Evolutionary conservation across 2,329 filamentous ascomycete species (phyloP), one percentile per base, ranked within the genome.

Genomic region (Botrytis medusae): DNA sequence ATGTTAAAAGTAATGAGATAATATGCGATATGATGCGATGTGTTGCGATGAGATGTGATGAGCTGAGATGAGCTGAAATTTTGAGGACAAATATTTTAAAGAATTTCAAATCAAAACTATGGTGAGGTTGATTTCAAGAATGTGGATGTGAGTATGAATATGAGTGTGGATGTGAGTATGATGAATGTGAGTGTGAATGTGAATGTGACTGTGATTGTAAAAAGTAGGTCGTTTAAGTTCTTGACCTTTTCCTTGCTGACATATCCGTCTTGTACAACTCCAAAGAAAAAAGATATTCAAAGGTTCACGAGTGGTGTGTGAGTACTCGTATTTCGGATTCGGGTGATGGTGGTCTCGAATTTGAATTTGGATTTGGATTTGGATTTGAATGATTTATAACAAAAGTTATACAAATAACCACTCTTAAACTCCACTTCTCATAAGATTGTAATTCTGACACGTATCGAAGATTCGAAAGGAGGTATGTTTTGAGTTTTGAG

Each of bases 381-480:
- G 37, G 25, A 29, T 54, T 51, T 14, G 22, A 12, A 10, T 67
- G 8, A 8, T 51, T 67, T 10, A 14, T 51, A 51, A 18, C 22
- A 40, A 67, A 67, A 20, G 14, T 67, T 40, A 51, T 34, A 67
- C 46, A 12, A 54, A n/a, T 46, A 22, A 46, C n/a, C 32, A 62
- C 60, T 10, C 25, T 67, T 22, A 25, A 20, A 67, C 63, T 67
- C 64, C 46, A 67, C 64, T 67, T 54, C 34, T n/a, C 16, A 54
- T 18, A 54, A 54, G 29, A 40, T 40, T 22, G 6, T 9, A n/a
- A 67, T 54, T 40, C 34, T 57, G 46, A 68, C 48, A 68, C 34
- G 48, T 57, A 68, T 54, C 5, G 16, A 57, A 34, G 14, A 20
- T n/a, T 57, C n/a, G n/a, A 57, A 40, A 54, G 25, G 16, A 68